Evolutionary conservation across 108 stramenopile species (phyloP), one percentile per base, ranked within the genome.

Genomic region (Chaetoceros muelleri): DNA sequence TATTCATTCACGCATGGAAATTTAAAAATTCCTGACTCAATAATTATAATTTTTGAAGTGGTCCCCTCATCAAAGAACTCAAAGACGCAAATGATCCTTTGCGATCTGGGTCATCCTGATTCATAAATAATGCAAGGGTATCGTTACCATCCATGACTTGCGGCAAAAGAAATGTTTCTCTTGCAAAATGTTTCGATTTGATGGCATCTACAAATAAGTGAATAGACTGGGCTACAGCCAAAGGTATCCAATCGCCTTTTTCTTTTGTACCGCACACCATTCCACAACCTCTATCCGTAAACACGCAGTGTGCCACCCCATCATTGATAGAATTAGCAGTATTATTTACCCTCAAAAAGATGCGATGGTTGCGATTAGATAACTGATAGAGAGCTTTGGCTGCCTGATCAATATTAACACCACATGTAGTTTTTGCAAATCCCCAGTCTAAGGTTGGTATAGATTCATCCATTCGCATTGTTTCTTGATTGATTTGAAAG

Each of bases 251-350:
- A 24, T 55, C 60, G 53, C 29, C 20, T 23, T 24, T 8, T 48
- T 29, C 23, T 18, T 31, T 18, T 2, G 55, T 34, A 2, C 44
- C 24, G 19, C 62, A 62, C 0, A 69, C 28, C 17, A 26, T 24
- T n/a, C 18, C 61, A 59, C 62, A 70, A 1, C 69, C 63, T 25
- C 61, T 3, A 40, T 70, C 63, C 17, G 48, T 64, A 44, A 70
- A 70, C 8, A 70, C 58, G 46, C 69, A 64, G 24, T 70, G 69
- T 19, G 48, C 56, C 29, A 51, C 56, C 2, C 51, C 44, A 30
- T 58, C 18, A 2, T 62, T 22, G 10, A 51, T 51, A 5, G 5
- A 10, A 8, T 26, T 5, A 26, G 23, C 5, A 0, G 50, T 20
- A 28, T 70, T 70, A 20, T 70, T 16, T 22, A 65, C 51, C 7